Evolutionary conservation across 176 grass and related monocot species (phyloP).

Genomic region (barley (Hordeum vulgare)): MorexV3_pseudomolecules_assembly NC_058524.1:622570984-622571483

Average conservation of each 20-base stretch:
- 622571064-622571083: conserved; percentile 25
- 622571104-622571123: not conserved
- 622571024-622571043: conserved; percentile 34
- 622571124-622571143: conserved; percentile 24
- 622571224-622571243: conserved; percentile 50
- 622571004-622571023: conserved; percentile 45
- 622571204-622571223: conserved; percentile 24
- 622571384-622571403: conserved; percentile 59
- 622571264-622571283: not conserved
- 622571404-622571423: conserved; percentile 56
- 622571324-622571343: not conserved
- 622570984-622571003: not conserved
- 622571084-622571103: conserved; percentile 25
- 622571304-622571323: conserved; percentile 45
- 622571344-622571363: too few relatives aligned
- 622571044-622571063: not conserved
- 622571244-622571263: not conserved
- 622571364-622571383: conserved; percentile 63
- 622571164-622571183: conserved; percentile 44
- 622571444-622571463: conserved; percentile 68
- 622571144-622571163: conserved; percentile 25
- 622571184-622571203: conserved; percentile 49
- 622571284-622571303: conserved; percentile 24
- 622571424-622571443: not conserved
- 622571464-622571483: conserved; percentile 93